Evolutionary conservation across 176 grass and related monocot genomes (phyloP).

Genomic region (Oryza coarctata): DNA sequence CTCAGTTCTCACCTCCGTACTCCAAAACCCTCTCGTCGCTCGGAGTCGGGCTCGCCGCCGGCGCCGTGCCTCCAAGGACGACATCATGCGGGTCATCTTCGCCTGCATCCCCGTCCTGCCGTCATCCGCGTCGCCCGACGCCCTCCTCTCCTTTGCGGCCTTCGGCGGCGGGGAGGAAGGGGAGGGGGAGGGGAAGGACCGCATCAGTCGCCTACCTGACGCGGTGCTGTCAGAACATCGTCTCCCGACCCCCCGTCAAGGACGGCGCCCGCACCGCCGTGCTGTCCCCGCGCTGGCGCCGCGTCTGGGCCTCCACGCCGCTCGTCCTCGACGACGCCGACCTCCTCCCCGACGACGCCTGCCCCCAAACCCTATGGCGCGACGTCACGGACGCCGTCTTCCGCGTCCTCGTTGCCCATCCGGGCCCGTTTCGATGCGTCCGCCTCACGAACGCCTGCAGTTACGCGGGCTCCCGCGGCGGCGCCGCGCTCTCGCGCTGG

Average conservation of each 20-base stretch:
- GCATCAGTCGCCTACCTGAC: conserved; percentile 37
- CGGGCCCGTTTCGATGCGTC: conserved; percentile 26
- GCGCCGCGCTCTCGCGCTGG: not conserved
- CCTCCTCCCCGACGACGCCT: not conserved
- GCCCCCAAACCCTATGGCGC: not conserved
- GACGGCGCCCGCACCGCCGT: conserved; percentile 35
- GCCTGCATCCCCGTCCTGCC: not conserved
- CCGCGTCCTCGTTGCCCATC: not conserved
- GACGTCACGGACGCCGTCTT: not conserved
- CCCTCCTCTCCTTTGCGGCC: not conserved
- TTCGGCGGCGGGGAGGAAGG: not conserved
- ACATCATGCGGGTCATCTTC: not conserved
- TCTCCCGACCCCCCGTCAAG: conserved; percentile 34
- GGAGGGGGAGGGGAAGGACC: conserved; percentile 11
- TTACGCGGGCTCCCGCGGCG: not conserved
- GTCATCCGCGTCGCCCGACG: not conserved
- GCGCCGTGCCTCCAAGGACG: not conserved
- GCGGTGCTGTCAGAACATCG: conserved; percentile 20
- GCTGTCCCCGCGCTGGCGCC: conserved; percentile 47
- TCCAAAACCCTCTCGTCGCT: not conserved
- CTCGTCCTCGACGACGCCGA: conserved; percentile 40
- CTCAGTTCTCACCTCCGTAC: not conserved
- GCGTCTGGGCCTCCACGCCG: conserved; percentile 29
- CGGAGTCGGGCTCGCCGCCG: not conserved
- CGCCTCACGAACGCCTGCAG: conserved; percentile 31